Percentiles rank a stretch among this genome's conserved stretches.
Evolutionary conservation across 2,329 filamentous ascomycete species (phyloP).

Genomic region (Dothideomycetidae sp.): DNA sequence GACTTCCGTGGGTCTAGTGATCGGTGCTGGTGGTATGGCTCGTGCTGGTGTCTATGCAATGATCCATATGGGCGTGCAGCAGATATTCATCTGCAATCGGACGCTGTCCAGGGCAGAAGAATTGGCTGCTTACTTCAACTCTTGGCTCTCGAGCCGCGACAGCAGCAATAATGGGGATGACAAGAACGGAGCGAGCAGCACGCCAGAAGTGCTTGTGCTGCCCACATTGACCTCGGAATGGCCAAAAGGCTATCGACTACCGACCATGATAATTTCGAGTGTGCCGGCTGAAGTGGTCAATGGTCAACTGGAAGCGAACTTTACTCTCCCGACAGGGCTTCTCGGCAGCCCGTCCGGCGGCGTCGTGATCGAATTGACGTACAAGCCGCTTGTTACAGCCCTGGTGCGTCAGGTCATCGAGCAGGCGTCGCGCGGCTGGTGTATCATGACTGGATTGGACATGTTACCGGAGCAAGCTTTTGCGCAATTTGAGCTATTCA

Average conservation of each 20-base stretch:
- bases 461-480: conserved; percentile 66
- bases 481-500: conserved; percentile 71
- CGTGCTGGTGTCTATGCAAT: conserved; percentile 65
- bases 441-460: conserved; percentile 61
- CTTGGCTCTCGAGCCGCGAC: conserved; percentile 17
- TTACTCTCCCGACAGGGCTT: conserved; percentile 56
- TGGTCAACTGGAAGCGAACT: conserved; percentile 50
- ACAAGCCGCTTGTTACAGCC: conserved; percentile 59
- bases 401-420: conserved; percentile 52
- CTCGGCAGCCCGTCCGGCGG: conserved; percentile 59
- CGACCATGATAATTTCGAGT: conserved; percentile 63
- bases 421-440: conserved; percentile 50
- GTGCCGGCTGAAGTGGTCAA: conserved; percentile 58
- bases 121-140: conserved; percentile 56
- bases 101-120: conserved; percentile 52
- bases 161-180: conserved; percentile 14
- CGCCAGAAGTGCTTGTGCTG: conserved; percentile 40
- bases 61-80: conserved; percentile 61
- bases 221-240: conserved; percentile 45
- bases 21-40: conserved; percentile 59
- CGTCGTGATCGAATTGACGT: conserved; percentile 57
- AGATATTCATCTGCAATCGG: conserved; percentile 62
- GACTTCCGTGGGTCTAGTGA: conserved; percentile 38
- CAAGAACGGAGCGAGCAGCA: conserved; percentile 12
- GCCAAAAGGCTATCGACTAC: conserved; percentile 48